Percentiles rank a stretch among this genome's conserved stretches.
Conservation (phyloP, 2,329 filamentous ascomycete genomes). For the Aspergillus felis region DNA sequence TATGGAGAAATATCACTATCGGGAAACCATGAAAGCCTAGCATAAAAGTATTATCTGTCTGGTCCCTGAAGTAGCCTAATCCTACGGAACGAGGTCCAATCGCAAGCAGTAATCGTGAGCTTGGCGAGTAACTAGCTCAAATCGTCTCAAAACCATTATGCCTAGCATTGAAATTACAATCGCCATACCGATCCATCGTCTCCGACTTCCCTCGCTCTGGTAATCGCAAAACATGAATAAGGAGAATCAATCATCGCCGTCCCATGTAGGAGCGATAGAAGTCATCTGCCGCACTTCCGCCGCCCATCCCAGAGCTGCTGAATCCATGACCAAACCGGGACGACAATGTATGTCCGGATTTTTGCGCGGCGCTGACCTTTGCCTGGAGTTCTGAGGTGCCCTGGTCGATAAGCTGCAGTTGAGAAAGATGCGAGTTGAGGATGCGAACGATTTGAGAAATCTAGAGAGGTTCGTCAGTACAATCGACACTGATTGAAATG, state of each 20-base stretch:
- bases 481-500: not conserved
- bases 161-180: conserved; percentile 1
- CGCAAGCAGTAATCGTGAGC: not conserved
- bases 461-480: conserved; percentile 43
- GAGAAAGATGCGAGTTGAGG: conserved; percentile 85
- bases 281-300: conserved; percentile 70
- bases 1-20: not conserved
- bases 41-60: not conserved
- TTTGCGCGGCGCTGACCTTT: conserved; percentile 79
- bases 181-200: conserved; percentile 2
- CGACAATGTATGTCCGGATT: conserved; percentile 61
- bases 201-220: not conserved
- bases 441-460: conserved; percentile 93
- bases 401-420: conserved; percentile 89
- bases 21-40: not conserved
- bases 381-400: conserved; percentile 75
- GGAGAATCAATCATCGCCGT: conserved; percentile 49
- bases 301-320: conserved; percentile 36
- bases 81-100: not conserved
- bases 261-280: conserved; percentile 89
- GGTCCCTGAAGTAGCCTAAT: not conserved
- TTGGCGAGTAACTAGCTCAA: not conserved
- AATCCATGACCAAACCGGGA: conserved; percentile 35
- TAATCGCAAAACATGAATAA: not conserved
- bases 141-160: not conserved